A percentile compares a stretch with the other conserved stretches of the same genome.
Evolutionary conservation across 2,329 filamentous ascomycete species (phyloP).

Genomic region (Ceratocystis smalleyi): DNA sequence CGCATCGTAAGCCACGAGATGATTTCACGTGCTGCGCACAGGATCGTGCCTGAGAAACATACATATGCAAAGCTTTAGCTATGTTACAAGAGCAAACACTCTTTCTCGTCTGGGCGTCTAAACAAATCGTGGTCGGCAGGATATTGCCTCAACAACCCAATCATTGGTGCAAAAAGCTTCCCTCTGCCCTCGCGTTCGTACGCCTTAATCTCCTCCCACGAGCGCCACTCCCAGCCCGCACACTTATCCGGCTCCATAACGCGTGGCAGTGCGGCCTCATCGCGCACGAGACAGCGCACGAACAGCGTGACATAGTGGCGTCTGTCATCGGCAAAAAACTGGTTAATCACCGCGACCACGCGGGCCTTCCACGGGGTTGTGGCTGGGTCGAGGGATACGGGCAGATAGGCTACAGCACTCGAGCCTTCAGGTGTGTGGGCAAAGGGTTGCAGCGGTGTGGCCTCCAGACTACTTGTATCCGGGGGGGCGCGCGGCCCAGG

Average conservation of each 20-base stretch:
- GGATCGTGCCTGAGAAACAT: no score
- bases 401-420: conserved; percentile 1
- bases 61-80: no score
- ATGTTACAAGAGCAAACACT: background rate
- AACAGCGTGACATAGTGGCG: conserved; percentile 68
- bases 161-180: conserved; percentile 16
- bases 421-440: background rate
- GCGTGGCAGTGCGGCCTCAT: conserved; percentile 34
- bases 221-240: conserved; percentile 34
- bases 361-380: conserved; percentile 20
- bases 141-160: conserved; percentile 2
- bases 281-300: conserved; percentile 37
- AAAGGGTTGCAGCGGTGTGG: background rate
- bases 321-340: conserved; percentile 40
- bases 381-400: background rate
- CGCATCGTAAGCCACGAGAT: no score
- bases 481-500: background rate
- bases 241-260: conserved; percentile 37
- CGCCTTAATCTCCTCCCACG: conserved; percentile 29
- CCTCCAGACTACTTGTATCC: background rate
- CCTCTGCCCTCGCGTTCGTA: conserved; percentile 19
- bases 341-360: conserved; percentile 50
- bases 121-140: conserved; percentile 6
- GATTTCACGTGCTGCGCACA: no score
- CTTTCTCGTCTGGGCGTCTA: background rate